Conservation (phyloP, 306 rosid species). For the Crataegus laevigata region DNA sequence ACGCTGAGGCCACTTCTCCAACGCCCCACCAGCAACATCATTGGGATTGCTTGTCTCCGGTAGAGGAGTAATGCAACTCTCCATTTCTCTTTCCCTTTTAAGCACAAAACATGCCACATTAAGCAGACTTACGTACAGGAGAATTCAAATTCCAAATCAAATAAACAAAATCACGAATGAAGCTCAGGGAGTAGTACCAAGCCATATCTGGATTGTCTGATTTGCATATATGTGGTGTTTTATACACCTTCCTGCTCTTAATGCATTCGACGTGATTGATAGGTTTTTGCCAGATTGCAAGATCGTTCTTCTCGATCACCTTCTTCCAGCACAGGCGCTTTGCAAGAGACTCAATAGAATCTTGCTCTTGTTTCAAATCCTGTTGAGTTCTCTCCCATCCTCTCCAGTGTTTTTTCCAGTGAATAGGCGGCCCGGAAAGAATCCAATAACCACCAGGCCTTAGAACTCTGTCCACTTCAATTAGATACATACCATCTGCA, state of each 20-base stretch:
- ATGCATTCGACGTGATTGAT: slow-evolving; percentile 68
- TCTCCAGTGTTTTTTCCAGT: slow-evolving; percentile 78
- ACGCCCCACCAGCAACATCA: slow-evolving; percentile 64
- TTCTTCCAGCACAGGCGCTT: slow-evolving; percentile 75
- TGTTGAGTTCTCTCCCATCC: slow-evolving; percentile 93
- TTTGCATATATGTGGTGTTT: slow-evolving; percentile 74
- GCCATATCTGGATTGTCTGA: slow-evolving; percentile 70
- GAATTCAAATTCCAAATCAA: neutral
- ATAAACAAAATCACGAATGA: neutral
- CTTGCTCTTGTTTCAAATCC: slow-evolving; percentile 82
- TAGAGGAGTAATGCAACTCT: slow-evolving; percentile 80
- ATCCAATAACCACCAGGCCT: slow-evolving; percentile 98
- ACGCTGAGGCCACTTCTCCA: slow-evolving; percentile 90
- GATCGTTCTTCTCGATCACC: slow-evolving; percentile 61
- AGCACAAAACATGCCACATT: neutral
- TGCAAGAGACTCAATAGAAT: slow-evolving; percentile 62
- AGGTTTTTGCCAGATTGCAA: slow-evolving; percentile 88
- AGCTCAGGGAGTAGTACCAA: slow-evolving; percentile 38
- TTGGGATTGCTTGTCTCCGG: slow-evolving; percentile 50
- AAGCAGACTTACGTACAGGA: neutral
- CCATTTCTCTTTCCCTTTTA: slow-evolving; percentile 65
- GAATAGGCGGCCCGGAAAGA: slow-evolving; percentile 91
- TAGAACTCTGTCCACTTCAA: slow-evolving; percentile 79
- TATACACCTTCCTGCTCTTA: slow-evolving; percentile 37
- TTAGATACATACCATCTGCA: slow-evolving; percentile 81